Evolutionary conservation across 805 yeast genomes (phyloP), one percentile per base, ranked within the genome.

Genomic region (Metschnikowia lachancei): DNA sequence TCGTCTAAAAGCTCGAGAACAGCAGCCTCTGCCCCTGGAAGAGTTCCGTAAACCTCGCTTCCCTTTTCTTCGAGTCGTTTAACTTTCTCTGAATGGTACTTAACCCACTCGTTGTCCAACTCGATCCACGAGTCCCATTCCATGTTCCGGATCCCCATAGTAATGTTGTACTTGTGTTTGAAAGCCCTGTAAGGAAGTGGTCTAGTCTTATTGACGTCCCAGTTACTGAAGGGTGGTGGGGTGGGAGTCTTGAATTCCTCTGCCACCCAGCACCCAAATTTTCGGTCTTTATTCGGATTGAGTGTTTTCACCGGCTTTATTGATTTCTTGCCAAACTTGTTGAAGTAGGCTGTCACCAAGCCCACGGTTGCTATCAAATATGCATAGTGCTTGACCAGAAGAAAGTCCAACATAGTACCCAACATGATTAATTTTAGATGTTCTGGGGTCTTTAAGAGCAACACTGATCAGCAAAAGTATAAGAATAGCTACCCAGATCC

Each of bases 131-230:
- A 69, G 44, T 77, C 66, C 74, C 76, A 77, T 40, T 80, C 78
- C 84, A 82, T 76, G 47, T 67, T 67, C 52, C 88, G 66, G 36
- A 82, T 82, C 6, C 88, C 89, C 89, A 83, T 83, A 19, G 83
- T 83, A 40, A 83, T 74, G 53, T 67, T 75, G 58, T 83, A 83
- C 49, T 77, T 80, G 61, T 80, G 83, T 58, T 75, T 81, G 65
- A 83, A 83, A 0, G 88, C 86, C 39, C 87, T 67, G 56, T 81
- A 81, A n/a, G 85, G 82, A 31, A 78, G 57, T 1, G 86, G 85
- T 45, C 62, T 65, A 3, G 85, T 81, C 3, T 64, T 65, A 11
- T 63, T 61, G 40, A 76, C 60, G 45, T 75, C 73, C 84, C 84
- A 81, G 53, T 70, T 59, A 18, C 67, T 62, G 51, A 57, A 80